A percentile compares a stretch with the other conserved stretches of the same genome.
Conservation (phyloP, 2,329 filamentous ascomycete species). For the Cadophora sp. region DNA sequence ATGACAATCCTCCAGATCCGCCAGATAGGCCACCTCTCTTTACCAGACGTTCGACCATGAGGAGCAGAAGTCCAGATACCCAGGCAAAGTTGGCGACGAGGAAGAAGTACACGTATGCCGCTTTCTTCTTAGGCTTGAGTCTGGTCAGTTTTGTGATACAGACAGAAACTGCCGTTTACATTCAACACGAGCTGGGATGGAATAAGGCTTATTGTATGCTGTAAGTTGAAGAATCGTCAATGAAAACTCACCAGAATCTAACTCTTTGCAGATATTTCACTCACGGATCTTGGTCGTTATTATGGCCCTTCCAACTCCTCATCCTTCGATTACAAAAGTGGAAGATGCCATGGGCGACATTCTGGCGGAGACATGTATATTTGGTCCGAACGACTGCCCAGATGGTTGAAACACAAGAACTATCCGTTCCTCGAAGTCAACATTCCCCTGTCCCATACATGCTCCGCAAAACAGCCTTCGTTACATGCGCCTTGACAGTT, state of each 20-base stretch:
- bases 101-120: constrained; percentile 87
- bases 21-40: constrained; percentile 47
- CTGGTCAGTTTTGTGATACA: constrained; percentile 90
- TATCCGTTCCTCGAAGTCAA: constrained; percentile 65
- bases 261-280: constrained; percentile 71
- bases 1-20: constrained; percentile 38
- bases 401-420: constrained; percentile 84
- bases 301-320: constrained; percentile 86
- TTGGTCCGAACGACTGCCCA: constrained; percentile 71
- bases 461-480: constrained; percentile 76
- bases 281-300: constrained; percentile 88
- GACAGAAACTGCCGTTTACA: constrained; percentile 94
- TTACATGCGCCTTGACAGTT: constrained; percentile 86
- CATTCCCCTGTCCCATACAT: constrained; percentile 74
- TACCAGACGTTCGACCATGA: constrained; percentile 71
- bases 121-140: constrained; percentile 81
- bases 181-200: constrained; percentile 92
- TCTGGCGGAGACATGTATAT: constrained; percentile 79
- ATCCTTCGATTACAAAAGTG: constrained; percentile 82
- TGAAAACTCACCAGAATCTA: constrained; percentile 3
- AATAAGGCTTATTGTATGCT: constrained; percentile 99
- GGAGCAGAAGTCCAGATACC: constrained; percentile 76
- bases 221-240: constrained; percentile 53
- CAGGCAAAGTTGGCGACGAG: constrained; percentile 70
- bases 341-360: constrained; percentile 78